Conservation (phyloP, 306 rosid species). For the Prunus davidiana region DNA sequence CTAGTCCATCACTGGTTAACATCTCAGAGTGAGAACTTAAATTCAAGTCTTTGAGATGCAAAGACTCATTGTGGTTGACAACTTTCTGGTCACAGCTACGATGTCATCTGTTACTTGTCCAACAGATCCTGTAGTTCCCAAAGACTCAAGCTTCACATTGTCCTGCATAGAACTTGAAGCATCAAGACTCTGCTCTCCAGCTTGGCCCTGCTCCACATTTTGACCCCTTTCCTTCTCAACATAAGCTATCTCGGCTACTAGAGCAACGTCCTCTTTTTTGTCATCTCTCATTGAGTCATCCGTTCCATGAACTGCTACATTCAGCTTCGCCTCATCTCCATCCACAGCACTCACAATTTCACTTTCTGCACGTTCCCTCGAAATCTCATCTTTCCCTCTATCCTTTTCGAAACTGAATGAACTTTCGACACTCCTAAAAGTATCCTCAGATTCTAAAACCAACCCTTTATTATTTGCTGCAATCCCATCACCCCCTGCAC, state of each 20-base stretch:
- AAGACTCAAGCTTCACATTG: conserved; percentile 2
- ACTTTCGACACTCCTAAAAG: conserved; percentile 14
- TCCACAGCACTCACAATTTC: background rate
- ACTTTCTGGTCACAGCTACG: conserved; percentile 12
- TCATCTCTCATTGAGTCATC: conserved; percentile 10
- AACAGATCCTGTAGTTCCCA: conserved; percentile 10
- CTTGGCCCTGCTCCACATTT: conserved; percentile 1
- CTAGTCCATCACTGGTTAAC: conserved; percentile 13
- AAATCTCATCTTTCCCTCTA: conserved; percentile 3
- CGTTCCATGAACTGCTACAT: conserved; percentile 16
- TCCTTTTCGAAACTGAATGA: background rate
- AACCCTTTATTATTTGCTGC: conserved; percentile 17
- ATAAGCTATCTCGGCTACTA: conserved; percentile 10
- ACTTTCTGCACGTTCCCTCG: background rate
- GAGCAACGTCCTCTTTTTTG: conserved; percentile 7
- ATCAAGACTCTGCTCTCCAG: conserved; percentile 18
- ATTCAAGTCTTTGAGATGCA: conserved; percentile 7
- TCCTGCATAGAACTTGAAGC: conserved; percentile 8
- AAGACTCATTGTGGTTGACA: conserved; percentile 13
- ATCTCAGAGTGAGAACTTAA: background rate
- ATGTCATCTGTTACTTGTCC: conserved; percentile 15
- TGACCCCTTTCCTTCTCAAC: background rate
- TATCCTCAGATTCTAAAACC: conserved; percentile 15
- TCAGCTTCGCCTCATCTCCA: conserved; percentile 14
- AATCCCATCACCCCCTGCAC: conserved; percentile 5